These are phyloP conservation scores for Coniochaeta sp. DNA, from an alignment of 2,329 filamentous ascomycete genomes.

Conservation along the genomic window DNA sequence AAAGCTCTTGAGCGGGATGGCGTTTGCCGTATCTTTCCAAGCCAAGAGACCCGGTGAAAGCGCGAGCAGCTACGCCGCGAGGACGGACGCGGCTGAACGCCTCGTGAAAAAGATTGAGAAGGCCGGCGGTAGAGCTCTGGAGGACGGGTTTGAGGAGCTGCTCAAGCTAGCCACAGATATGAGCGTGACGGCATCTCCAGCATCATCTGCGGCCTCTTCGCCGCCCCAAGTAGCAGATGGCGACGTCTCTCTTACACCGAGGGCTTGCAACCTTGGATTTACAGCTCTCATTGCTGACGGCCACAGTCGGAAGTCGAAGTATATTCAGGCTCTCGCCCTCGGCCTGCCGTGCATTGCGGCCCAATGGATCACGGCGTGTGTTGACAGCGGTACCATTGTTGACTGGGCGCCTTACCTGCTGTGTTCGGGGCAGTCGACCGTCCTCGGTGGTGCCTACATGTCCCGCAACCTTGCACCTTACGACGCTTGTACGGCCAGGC, in stretches of 20 bases:
- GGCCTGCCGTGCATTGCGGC: conserved; percentile 79
- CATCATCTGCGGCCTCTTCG: conserved; percentile 6
- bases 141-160: conserved; percentile 72
- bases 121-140: conserved; percentile 66
- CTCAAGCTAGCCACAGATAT: conserved; percentile 48
- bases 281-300: conserved; percentile 79
- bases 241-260: conserved; percentile 46
- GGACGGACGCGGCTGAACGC: conserved; percentile 30
- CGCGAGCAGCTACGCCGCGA: conserved; percentile 37
- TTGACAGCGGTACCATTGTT: conserved; percentile 53
- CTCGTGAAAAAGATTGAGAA: conserved; percentile 57
- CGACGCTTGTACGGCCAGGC: conserved; percentile 45
- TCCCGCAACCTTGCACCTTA: conserved; percentile 64
- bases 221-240: conserved; percentile 13
- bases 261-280: conserved; percentile 58
- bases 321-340: conserved; percentile 88
- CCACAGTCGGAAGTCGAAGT: conserved; percentile 82
- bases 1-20: conserved; percentile 69
- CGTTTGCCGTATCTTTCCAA: conserved; percentile 75
- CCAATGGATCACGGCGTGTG: conserved; percentile 72
- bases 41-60: conserved; percentile 42
- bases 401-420: conserved; percentile 79
- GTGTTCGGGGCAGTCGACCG: conserved; percentile 72
- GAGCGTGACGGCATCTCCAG: conserved; percentile 21
- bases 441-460: conserved; percentile 68